These are phyloP conservation scores for Hemileccinum impolitum DNA, from an alignment of 768 basidiomycete genomes.

Conservation along the genomic window DNA sequence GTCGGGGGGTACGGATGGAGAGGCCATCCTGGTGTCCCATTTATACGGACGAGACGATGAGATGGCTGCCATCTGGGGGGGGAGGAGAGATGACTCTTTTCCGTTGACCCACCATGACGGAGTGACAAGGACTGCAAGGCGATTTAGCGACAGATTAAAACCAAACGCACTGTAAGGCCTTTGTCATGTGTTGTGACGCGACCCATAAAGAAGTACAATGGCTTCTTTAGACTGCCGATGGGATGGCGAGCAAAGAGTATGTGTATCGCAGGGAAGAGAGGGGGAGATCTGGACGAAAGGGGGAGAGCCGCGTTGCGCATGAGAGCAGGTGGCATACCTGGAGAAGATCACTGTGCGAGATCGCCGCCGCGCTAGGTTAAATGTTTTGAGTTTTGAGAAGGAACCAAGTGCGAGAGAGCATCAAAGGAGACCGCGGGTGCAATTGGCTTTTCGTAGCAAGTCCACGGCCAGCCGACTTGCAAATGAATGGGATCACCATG, in stretches of 20 bases:
- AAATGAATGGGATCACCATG: constrained; percentile 11
- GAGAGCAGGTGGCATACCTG: constrained; percentile 13
- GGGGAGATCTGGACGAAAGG: constrained; percentile 11
- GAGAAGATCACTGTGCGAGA: constrained; percentile 29
- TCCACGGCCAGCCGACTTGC: constrained; percentile 16
- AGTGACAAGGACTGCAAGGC: constrained; percentile 15
- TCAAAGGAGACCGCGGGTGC: constrained; percentile 16
- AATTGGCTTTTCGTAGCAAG: neutral
- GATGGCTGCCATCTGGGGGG: constrained; percentile 23
- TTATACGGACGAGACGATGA: constrained; percentile 25
- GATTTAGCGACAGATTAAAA: constrained; percentile 28
- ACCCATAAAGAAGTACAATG: constrained; percentile 27
- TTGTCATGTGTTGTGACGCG: constrained; percentile 27
- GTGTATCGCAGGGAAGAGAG: constrained; percentile 14
- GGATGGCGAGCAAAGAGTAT: constrained; percentile 9
- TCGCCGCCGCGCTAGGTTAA: constrained; percentile 22
- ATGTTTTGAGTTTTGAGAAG: constrained; percentile 19
- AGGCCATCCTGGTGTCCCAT: constrained; percentile 12
- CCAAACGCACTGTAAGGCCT: constrained; percentile 20
- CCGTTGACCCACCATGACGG: constrained; percentile 17
- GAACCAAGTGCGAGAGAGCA: neutral
- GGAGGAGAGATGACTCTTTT: constrained; percentile 15
- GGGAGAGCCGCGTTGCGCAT: constrained; percentile 13
- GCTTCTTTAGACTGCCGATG: constrained; percentile 1
- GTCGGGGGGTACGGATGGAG: constrained; percentile 3